Evolutionary conservation across 2,329 filamentous ascomycete genomes (phyloP).

Genomic region (Cladosporium phlei): DNA sequence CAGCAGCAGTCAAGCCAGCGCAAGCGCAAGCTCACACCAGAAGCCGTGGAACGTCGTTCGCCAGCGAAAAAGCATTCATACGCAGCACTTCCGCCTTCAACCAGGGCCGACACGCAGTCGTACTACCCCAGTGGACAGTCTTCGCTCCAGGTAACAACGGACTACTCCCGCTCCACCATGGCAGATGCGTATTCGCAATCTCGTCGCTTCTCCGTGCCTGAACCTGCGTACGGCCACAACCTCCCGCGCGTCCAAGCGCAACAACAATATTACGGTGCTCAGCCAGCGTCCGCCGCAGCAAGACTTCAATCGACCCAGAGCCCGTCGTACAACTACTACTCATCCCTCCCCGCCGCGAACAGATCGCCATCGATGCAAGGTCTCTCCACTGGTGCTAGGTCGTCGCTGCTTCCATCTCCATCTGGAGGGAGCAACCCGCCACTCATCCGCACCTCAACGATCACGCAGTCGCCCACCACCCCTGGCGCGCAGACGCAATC

Average conservation of each 20-base stretch:
- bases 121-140: conserved; percentile 28
- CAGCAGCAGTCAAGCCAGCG: conserved; percentile 27
- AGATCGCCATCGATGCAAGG: conserved; percentile 28
- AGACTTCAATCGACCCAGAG: conserved; percentile 31
- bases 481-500: conserved; percentile 36
- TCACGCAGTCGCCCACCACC: conserved; percentile 52
- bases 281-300: conserved; percentile 21
- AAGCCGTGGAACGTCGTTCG: conserved; percentile 45
- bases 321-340: conserved; percentile 31
- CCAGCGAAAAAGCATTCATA: conserved; percentile 40
- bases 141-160: conserved; percentile 35
- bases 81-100: conserved; percentile 33
- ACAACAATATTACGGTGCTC: conserved; percentile 25
- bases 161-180: conserved; percentile 33
- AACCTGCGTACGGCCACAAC: conserved; percentile 26
- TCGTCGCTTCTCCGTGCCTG: conserved; percentile 36
- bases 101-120: conserved; percentile 28
- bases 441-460: conserved; percentile 63
- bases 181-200: conserved; percentile 34
- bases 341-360: conserved; percentile 17
- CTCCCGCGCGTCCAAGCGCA: conserved; percentile 23
- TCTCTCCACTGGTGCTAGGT: conserved; percentile 22
- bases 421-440: conserved; percentile 49
- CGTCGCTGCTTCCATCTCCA: conserved; percentile 42
- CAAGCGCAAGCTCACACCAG: conserved; percentile 54